phyloP scores from a whole-genome alignment of 495 filamentous ascomycete species.

The Aspergillus egyptiacus region DNA sequence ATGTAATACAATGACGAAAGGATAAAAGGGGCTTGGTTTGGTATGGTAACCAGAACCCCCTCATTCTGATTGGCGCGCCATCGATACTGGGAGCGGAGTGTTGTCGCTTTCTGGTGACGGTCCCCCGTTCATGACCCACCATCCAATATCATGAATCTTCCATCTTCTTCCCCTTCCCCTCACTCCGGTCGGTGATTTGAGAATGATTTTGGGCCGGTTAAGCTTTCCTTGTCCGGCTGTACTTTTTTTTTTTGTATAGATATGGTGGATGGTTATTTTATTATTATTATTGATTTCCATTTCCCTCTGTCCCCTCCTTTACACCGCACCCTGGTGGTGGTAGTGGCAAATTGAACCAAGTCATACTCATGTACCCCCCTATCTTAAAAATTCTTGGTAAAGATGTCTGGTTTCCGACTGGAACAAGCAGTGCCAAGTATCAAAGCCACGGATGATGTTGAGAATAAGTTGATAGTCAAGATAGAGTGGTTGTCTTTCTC shows the following conservation, averaged over 20 bases:
- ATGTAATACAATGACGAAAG: slow-evolving; percentile 13
- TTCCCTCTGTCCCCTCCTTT: background rate
- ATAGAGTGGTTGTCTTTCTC: slow-evolving; percentile 22
- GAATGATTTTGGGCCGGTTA: slow-evolving; percentile 16
- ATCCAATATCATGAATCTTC: background rate
- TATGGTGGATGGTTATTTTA: too few species aligned
- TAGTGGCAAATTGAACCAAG: slow-evolving; percentile 1
- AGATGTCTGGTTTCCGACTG: too few species aligned
- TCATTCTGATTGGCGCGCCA: slow-evolving; percentile 18
- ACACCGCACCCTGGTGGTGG: background rate
- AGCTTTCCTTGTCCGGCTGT: slow-evolving; percentile 24
- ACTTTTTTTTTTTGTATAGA: too few species aligned
- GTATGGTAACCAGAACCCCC: slow-evolving; percentile 15
- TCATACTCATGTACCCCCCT: slow-evolving; percentile 1
- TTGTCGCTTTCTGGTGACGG: slow-evolving; percentile 27
- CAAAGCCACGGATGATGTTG: slow-evolving; percentile 9
- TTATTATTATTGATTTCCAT: background rate
- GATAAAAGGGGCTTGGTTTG: slow-evolving; percentile 16
- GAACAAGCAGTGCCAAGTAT: slow-evolving; percentile 2
- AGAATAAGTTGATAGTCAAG: slow-evolving; percentile 16
- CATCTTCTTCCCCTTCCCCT: slow-evolving; percentile 15
- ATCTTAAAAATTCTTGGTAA: background rate
- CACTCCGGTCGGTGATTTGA: background rate
- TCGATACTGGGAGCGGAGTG: slow-evolving; percentile 11
- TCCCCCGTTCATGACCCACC: slow-evolving; percentile 21